Evolutionary conservation across 352 stramenopile species (phyloP).

Genomic region (Phytophthora cactorum): DNA sequence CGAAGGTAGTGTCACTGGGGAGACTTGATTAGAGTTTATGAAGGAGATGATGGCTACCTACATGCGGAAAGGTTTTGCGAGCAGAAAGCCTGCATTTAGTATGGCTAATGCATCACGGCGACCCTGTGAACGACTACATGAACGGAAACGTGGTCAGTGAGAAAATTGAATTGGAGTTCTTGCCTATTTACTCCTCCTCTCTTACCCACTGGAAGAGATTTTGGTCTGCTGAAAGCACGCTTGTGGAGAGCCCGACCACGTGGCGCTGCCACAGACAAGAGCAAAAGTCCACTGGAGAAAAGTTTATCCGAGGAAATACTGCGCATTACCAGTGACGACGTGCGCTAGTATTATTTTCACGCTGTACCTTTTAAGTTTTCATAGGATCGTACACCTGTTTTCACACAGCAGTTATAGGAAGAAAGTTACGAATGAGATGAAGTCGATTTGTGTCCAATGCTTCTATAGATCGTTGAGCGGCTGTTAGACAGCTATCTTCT

Average conservation of each 20-base stretch:
- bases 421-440: not conserved
- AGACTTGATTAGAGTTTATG: not conserved
- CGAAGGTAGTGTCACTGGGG: not conserved
- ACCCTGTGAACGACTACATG: not conserved
- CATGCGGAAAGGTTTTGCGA: not conserved
- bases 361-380: not conserved
- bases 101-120: not conserved
- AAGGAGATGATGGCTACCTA: constrained; percentile 1
- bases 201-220: constrained; percentile 5
- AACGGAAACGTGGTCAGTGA: not conserved
- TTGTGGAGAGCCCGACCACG: not conserved
- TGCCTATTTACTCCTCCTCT: no score
- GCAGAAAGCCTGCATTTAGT: not conserved
- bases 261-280: not conserved
- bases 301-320: not conserved
- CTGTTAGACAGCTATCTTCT: not conserved
- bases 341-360: not conserved
- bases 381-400: not conserved
- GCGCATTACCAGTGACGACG: not conserved
- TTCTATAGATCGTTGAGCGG: not conserved
- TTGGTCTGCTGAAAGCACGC: not conserved
- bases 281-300: not conserved
- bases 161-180: constrained; percentile 2
- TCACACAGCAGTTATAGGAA: not conserved
- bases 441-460: not conserved